phyloP scores from a whole-genome alignment of 2,329 filamentous ascomycete genomes.

The Pseudocercospora crystallina region DNA sequence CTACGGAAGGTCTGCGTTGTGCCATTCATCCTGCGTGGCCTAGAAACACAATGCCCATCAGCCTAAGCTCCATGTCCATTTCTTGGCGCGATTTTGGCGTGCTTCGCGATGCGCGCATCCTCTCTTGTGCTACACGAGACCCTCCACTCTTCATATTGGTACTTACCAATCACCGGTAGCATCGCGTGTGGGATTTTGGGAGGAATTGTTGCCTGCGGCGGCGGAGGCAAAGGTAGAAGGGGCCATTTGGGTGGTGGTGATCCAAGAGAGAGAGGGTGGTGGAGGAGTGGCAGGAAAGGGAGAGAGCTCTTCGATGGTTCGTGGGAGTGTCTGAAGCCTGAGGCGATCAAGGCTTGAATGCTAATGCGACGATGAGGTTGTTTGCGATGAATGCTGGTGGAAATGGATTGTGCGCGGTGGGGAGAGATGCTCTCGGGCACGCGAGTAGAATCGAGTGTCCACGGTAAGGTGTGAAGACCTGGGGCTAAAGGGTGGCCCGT shows the following conservation, averaged over 20 bases:
- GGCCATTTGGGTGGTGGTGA: slow-evolving; percentile 35
- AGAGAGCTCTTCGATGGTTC: neutral
- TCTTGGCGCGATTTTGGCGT: slow-evolving; percentile 1
- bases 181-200: slow-evolving; percentile 43
- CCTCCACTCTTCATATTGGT: neutral
- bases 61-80: slow-evolving; percentile 6
- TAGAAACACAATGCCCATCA: slow-evolving; percentile 31
- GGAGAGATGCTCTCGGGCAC: too few relatives aligned
- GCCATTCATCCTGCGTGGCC: slow-evolving; percentile 65
- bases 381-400: neutral
- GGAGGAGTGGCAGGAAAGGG: neutral
- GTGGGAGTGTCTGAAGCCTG: slow-evolving; percentile 2
- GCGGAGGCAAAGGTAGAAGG: slow-evolving; percentile 53
- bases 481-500: neutral
- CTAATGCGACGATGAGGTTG: neutral
- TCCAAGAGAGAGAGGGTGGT: slow-evolving; percentile 5
- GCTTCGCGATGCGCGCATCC: slow-evolving; percentile 1
- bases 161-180: slow-evolving; percentile 49
- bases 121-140: slow-evolving; percentile 11
- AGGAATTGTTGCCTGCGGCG: slow-evolving; percentile 45
- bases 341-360: neutral
- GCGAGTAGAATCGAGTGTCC: too few relatives aligned
- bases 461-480: neutral
- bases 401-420: too few relatives aligned
- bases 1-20: slow-evolving; percentile 67